Percentiles rank a stretch among this genome's conserved stretches.
These are phyloP conservation scores for Exobasidium cylindrosporum DNA, from an alignment of 1,284 basidiomycete species.

Conservation along the genomic window DNA sequence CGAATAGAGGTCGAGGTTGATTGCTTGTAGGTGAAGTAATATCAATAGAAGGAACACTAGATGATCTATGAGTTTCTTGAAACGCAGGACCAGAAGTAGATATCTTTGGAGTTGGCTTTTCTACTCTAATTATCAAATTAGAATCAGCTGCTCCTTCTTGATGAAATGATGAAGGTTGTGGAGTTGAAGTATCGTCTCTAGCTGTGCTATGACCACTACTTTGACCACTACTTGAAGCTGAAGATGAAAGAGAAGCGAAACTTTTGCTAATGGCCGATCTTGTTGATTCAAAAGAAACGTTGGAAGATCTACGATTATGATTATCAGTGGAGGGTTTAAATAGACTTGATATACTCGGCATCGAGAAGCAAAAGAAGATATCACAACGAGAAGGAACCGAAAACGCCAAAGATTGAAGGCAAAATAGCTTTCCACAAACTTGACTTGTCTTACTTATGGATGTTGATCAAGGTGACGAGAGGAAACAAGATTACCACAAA, in stretches of 20 bases:
- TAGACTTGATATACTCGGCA: background rate
- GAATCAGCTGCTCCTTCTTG: background rate
- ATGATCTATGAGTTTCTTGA: background rate
- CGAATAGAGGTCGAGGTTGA: background rate
- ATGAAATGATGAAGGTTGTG: background rate
- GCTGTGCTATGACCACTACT: too few species aligned
- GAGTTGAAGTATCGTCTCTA: too few species aligned
- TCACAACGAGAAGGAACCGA: too few species aligned
- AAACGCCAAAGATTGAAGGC: too few species aligned
- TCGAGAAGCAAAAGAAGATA: too few species aligned
- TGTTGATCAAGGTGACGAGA: too few species aligned
- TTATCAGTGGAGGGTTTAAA: background rate
- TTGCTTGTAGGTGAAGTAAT: background rate
- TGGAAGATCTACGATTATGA: background rate
- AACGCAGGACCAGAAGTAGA: background rate
- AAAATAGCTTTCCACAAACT: too few species aligned
- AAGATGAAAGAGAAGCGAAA: background rate
- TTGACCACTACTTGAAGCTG: background rate
- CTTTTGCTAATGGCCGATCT: background rate
- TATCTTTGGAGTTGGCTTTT: background rate
- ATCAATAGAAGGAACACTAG: slow-evolving; percentile 9
- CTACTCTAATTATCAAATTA: too few species aligned
- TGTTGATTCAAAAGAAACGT: background rate
- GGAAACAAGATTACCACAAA: too few species aligned
- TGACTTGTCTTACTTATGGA: too few species aligned